These are phyloP conservation scores for Aspergillus homomorphus DNA, from an alignment of 495 filamentous ascomycete genomes.

Conservation along the genomic window DNA sequence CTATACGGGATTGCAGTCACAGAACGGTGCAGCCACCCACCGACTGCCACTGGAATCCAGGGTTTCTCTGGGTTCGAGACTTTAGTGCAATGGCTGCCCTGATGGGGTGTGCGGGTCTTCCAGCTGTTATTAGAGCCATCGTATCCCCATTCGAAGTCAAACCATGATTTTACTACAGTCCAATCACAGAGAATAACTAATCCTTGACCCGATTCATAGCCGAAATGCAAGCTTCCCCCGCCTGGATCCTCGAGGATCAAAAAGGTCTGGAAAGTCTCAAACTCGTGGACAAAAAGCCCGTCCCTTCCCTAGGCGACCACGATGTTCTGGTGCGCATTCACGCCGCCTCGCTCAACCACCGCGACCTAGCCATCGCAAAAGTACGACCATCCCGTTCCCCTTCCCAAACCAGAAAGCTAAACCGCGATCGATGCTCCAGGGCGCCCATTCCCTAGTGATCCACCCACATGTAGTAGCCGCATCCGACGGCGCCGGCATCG, in stretches of 20 bases:
- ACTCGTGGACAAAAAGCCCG: slow-evolving; percentile 1
- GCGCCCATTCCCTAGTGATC: slow-evolving; percentile 27
- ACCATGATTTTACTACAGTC: too few species aligned
- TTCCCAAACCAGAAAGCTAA: background rate
- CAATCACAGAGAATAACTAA: background rate
- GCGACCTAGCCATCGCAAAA: slow-evolving; percentile 64
- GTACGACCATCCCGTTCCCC: slow-evolving; percentile 22
- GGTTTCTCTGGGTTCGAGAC: background rate
- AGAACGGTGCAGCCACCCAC: background rate
- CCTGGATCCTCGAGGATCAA: slow-evolving; percentile 18
- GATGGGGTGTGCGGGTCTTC: background rate
- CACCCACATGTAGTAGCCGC: slow-evolving; percentile 52
- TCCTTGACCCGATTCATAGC: background rate
- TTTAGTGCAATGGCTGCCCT: background rate
- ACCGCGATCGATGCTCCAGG: slow-evolving; percentile 13
- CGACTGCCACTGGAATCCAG: background rate
- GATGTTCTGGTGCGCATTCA: slow-evolving; percentile 64
- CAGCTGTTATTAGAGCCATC: background rate
- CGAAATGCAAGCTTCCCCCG: slow-evolving; percentile 3
- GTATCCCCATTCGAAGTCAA: too few species aligned
- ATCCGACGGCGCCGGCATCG: slow-evolving; percentile 66
- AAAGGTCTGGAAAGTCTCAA: slow-evolving; percentile 12
- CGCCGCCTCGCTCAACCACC: slow-evolving; percentile 68
- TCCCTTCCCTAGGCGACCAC: slow-evolving; percentile 45
- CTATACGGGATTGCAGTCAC: background rate